Base-by-base conservation (phyloP, 2,329 filamentous ascomycete genomes). In the Macrophomina pseudophaseolina region DNA sequence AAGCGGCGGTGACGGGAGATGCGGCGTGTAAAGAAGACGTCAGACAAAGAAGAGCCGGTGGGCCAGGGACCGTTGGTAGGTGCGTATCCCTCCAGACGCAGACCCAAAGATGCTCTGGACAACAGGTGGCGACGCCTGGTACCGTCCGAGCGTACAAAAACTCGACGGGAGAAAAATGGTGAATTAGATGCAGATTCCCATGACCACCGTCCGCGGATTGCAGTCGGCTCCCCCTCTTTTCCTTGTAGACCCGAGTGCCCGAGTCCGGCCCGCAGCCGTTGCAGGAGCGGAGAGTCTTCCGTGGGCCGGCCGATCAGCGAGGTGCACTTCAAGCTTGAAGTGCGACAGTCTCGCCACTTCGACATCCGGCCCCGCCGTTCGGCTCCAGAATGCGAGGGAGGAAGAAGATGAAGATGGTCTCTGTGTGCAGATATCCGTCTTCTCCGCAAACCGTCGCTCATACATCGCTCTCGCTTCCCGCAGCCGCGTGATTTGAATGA, bases 211-310 rank as follows among this genome's bases (percentile, higher is more conserved):
- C 38, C 7, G 23, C 52, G 32, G 54, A 30, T 44, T 32, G 23
- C 23, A 23, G 23, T 23, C 54, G 11, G 11, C 16, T 44, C 18
- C 18, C 18, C 48, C 48, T 51, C 18, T 51, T 51, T 51, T 14
- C 8, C 11, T 30, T 9, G 38, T 44, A 18, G 40, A 46, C 40
- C 56, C 56, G 56, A 60, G 40, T 32, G 28, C 14, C 58, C 58
- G 58, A 62, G 32, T 40, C 58, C 58, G 58, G 58, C n/a, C 58
- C 58, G 58, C 30, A 40, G 44, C 58, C 58, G 58, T 62, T 62
- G 58, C 44, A 14, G 40, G 18, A 35, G 58, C 58, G 58, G 58
- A 62, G 58, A 49, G 42, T 11, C 44, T 16, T 49, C 58, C 58
- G 58, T 38, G 11, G 44, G 28, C 30, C 40, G 54, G 40, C 4